Base-by-base conservation (phyloP, 352 stramenopile genomes). In the Thraustotheca clavata region DNA sequence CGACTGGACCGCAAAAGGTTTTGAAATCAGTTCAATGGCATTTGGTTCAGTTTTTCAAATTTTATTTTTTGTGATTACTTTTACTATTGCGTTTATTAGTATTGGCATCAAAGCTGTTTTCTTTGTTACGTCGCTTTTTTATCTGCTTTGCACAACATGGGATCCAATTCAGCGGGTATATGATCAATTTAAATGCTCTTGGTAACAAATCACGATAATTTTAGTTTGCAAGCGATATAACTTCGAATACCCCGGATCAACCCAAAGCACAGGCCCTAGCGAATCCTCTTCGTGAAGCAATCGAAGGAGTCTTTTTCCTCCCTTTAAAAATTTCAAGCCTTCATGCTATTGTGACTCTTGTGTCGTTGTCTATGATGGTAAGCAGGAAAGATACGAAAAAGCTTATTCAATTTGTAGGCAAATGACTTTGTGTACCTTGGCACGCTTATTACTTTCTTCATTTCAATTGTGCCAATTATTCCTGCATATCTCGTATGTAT, bases 251-350 rank as follows among this genome's bases (percentile, higher is more conserved):
- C 60, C 91, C n/a, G 67, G 87, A 27, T 71, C 79, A 60, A 91
- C 89, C 68, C 70, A n/a, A n/a, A n/a, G n/a, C 80, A 9, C 84
- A 82, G 26, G 72, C 86, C 34, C 81, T 94, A 34, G 75, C 87
- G 2, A 66, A 73, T 1, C 91, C 84, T 18, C 61, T 94, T 16
- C 72, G 84, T 0, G 89, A 88, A 60, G 82, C 90, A 8, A 86
- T 94, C 16, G 85, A 92, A 52, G 85, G 85, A 31, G 85, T 94
- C 20, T 92, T 94, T 60, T 94, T 92, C 52, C 62, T 94, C 36
- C 85, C 85, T 36, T 76, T 94, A 16, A 94, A 94, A 71, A 94
- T 94, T 75, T 85, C 85, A 22, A 92, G 83, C 68, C 78, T 94
- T 18, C 85, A 94, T 38, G 85, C 85, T 2, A 86, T 94, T 34